Conservation (phyloP, 106 monocot genomes). For the Hemerocallis citrina region DNA sequence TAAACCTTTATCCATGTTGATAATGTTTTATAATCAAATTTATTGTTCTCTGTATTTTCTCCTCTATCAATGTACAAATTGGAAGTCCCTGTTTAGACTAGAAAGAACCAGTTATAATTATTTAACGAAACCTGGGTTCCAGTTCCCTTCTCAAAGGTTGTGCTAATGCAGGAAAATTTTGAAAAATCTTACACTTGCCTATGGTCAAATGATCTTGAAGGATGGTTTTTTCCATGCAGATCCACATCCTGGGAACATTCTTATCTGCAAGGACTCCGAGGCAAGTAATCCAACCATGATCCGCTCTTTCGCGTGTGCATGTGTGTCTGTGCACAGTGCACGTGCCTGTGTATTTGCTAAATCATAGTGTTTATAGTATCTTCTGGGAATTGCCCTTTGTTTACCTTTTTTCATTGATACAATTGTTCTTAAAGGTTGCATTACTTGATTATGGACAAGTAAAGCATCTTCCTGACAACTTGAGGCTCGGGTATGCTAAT, state of each 20-base stretch:
- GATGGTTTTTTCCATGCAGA: slow-evolving; percentile 99
- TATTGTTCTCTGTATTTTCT: too few species aligned
- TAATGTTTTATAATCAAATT: too few species aligned
- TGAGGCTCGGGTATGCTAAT: slow-evolving; percentile 61
- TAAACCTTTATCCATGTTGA: too few species aligned
- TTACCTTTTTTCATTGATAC: too few species aligned
- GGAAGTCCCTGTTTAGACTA: neutral
- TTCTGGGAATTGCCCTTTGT: too few species aligned
- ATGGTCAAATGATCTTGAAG: slow-evolving; percentile 99
- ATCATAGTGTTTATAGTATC: neutral
- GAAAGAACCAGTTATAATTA: neutral
- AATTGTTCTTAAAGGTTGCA: slow-evolving; percentile 40
- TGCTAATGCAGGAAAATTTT: slow-evolving; percentile 77
- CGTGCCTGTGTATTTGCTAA: neutral
- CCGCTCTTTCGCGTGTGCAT: neutral
- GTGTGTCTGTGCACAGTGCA: too few species aligned
- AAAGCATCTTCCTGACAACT: slow-evolving; percentile 53
- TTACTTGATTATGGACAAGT: slow-evolving; percentile 78
- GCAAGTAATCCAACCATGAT: slow-evolving; percentile 33
- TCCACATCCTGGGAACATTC: slow-evolving; percentile 99
- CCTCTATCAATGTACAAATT: too few species aligned
- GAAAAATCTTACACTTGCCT: slow-evolving; percentile 69
- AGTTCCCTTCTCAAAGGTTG: slow-evolving; percentile 7
- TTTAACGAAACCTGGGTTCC: neutral
- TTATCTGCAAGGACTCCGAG: slow-evolving; percentile 90